phyloP scores from a whole-genome alignment of 306 rosid species.

The Hylodesmum podocarpum region DNA sequence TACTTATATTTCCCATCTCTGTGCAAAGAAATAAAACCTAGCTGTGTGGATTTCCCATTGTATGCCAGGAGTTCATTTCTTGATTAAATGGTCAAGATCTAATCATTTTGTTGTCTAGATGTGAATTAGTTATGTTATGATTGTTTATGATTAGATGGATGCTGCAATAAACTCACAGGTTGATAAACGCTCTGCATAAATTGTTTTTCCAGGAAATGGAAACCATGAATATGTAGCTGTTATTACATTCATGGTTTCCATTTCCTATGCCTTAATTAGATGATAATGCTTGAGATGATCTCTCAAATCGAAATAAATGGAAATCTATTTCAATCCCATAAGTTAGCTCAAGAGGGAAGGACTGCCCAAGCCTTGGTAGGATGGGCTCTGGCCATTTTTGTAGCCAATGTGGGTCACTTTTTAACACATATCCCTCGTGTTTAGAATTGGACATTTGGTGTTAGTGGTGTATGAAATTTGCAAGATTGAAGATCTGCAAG shows the following conservation, averaged over 20 bases:
- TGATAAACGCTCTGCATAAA: background rate
- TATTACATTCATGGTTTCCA: background rate
- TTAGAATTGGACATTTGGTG: no score
- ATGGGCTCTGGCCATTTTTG: no score
- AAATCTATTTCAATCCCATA: background rate
- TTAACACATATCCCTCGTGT: no score
- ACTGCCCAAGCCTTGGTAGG: background rate
- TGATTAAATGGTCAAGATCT: conserved; percentile 3
- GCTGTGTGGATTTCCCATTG: conserved; percentile 1
- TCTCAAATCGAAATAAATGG: background rate
- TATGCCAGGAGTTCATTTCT: background rate
- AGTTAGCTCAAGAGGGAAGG: background rate
- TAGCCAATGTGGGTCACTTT: no score
- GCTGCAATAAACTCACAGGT: background rate
- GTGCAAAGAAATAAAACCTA: conserved; percentile 8
- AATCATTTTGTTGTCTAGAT: background rate
- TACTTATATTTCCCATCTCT: background rate
- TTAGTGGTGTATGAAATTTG: no score
- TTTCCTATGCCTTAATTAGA: conserved; percentile 1
- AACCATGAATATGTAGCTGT: background rate
- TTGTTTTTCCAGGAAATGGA: background rate
- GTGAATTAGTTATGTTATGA: conserved; percentile 11
- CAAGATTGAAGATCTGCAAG: no score
- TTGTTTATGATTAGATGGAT: conserved; percentile 5
- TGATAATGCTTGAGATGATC: conserved; percentile 9